phyloP scores from a whole-genome alignment of 306 rosid species.

The Arachis stenosperma region DNA sequence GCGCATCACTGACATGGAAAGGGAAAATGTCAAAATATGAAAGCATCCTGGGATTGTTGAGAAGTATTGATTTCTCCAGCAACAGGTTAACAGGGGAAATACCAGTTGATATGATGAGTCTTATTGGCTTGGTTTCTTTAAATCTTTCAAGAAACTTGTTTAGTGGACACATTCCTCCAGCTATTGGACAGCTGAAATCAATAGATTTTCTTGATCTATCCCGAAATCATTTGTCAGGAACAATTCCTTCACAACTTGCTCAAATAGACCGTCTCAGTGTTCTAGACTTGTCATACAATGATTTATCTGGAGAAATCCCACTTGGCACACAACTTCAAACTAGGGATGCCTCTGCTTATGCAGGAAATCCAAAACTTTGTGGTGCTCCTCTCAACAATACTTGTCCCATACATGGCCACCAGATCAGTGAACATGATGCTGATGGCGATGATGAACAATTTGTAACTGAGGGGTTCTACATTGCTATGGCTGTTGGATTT shows the following conservation, averaged over 20 bases:
- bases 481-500: not conserved
- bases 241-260: constrained; percentile 17
- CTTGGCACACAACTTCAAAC: constrained; percentile 8
- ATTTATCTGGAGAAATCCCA: not conserved
- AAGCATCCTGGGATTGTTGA: not conserved
- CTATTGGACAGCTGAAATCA: constrained; percentile 7
- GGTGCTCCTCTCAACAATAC: not conserved
- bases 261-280: not conserved
- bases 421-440: not conserved
- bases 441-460: not conserved
- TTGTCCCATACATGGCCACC: not conserved
- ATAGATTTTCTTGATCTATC: constrained; percentile 32
- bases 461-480: not conserved
- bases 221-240: not conserved
- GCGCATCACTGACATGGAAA: not conserved
- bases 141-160: constrained; percentile 28
- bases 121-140: constrained; percentile 24
- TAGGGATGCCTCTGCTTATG: not conserved
- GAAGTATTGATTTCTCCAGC: constrained; percentile 24
- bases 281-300: constrained; percentile 31
- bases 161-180: not conserved
- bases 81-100: not conserved
- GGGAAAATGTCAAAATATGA: not conserved
- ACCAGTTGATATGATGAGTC: constrained; percentile 3
- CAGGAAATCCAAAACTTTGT: constrained; percentile 22